phyloP scores from a whole-genome alignment of 345 rosid genomes.

The Camelina hispida region DNA sequence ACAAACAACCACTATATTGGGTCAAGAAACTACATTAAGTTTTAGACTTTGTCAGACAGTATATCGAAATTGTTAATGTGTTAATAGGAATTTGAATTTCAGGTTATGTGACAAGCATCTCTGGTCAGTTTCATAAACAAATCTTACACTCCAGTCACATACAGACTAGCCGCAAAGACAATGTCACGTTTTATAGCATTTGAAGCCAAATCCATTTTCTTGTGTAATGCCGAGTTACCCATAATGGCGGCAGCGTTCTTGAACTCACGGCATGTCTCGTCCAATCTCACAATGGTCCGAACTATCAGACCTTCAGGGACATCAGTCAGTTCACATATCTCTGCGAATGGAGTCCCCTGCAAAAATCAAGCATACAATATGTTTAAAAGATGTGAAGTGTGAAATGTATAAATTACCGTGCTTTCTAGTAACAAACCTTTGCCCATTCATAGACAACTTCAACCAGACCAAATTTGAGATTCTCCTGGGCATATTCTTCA shows the following conservation, averaged over 20 bases:
- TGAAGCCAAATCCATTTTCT: conserved; percentile 95
- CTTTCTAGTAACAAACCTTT: conserved; percentile 59
- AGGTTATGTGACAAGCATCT: conserved; percentile 13
- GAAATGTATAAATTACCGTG: neutral
- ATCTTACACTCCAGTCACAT: conserved; percentile 73
- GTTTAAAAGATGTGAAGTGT: neutral
- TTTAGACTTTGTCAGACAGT: neutral
- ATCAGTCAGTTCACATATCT: conserved; percentile 91
- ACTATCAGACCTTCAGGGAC: conserved; percentile 97
- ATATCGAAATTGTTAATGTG: neutral
- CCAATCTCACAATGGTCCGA: conserved; percentile 87
- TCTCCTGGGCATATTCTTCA: conserved; percentile 75
- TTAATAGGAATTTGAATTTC: neutral
- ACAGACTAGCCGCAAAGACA: conserved; percentile 95
- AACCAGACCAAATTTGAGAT: conserved; percentile 91
- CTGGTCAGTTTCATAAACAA: neutral
- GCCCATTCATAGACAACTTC: conserved; percentile 99
- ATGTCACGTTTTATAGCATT: conserved; percentile 91
- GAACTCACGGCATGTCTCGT: conserved; percentile 94
- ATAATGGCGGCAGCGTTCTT: conserved; percentile 89
- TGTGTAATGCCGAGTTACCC: conserved; percentile 87
- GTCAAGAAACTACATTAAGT: neutral
- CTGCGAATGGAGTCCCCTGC: conserved; percentile 98
- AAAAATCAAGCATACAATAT: conserved; percentile 18
- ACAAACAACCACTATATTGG: conserved; percentile 1